phyloP scores from a whole-genome alignment of 805 yeast species.

The Zygotorulaspora danielsina region DNA sequence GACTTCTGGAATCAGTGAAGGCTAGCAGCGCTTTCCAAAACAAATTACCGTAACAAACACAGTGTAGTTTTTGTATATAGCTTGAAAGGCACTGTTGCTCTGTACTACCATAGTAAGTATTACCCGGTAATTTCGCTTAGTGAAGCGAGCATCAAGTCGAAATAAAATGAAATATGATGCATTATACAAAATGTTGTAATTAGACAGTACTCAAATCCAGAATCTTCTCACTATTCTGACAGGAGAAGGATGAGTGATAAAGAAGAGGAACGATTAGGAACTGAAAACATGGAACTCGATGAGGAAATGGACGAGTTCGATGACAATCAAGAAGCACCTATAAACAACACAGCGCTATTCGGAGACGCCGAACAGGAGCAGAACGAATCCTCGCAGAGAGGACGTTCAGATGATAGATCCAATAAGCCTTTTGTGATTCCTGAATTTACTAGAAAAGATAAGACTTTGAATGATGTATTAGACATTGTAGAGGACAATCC shows the following conservation, averaged over 20 bases:
- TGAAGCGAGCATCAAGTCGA: too few relatives aligned
- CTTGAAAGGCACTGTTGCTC: too few relatives aligned
- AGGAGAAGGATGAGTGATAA: slow-evolving; percentile 13
- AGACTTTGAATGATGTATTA: slow-evolving; percentile 76
- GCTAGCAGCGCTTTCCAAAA: too few relatives aligned
- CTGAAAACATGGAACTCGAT: slow-evolving; percentile 19
- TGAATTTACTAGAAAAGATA: slow-evolving; percentile 70
- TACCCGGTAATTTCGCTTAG: too few relatives aligned
- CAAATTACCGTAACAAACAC: too few relatives aligned
- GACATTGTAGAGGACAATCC: slow-evolving; percentile 90
- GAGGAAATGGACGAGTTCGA: slow-evolving; percentile 37
- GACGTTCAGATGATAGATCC: slow-evolving; percentile 26
- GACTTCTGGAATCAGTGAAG: too few relatives aligned
- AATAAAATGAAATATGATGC: too few relatives aligned
- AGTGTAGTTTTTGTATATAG: too few relatives aligned
- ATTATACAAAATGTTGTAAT: too few relatives aligned
- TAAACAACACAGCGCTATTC: slow-evolving; percentile 23
- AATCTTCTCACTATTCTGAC: too few relatives aligned
- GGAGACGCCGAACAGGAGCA: slow-evolving; percentile 16
- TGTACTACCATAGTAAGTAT: too few relatives aligned
- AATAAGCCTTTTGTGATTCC: slow-evolving; percentile 50
- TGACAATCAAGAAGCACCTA: slow-evolving; percentile 34
- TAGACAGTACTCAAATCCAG: too few relatives aligned
- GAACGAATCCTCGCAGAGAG: slow-evolving; percentile 18
- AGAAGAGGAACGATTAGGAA: slow-evolving; percentile 8